Conservation (phyloP, 306 rosid species). For the Carpinus viminea region DNA sequence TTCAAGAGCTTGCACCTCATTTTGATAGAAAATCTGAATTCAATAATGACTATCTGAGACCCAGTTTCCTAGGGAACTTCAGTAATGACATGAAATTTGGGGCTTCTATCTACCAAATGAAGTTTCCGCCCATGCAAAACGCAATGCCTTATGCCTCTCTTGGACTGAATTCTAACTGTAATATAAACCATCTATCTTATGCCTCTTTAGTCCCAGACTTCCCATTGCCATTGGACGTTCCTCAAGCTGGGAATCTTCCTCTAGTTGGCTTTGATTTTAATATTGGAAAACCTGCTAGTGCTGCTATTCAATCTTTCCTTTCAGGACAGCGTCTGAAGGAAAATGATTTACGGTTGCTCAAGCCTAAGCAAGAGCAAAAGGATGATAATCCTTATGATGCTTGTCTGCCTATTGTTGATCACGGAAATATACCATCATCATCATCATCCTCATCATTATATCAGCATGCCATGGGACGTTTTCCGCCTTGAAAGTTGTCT, state of each 20-base stretch:
- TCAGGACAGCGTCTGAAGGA: constrained; percentile 62
- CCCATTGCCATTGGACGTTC: constrained; percentile 57
- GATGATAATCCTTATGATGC: constrained; percentile 47
- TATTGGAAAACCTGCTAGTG: constrained; percentile 40
- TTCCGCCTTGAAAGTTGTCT: constrained; percentile 33
- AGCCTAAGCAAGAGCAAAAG: constrained; percentile 70
- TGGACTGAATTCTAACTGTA: constrained; percentile 42
- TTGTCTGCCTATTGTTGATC: constrained; percentile 46
- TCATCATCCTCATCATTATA: constrained; percentile 36
- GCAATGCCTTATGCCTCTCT: constrained; percentile 49
- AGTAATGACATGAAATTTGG: constrained; percentile 53
- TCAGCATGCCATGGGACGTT: constrained; percentile 53
- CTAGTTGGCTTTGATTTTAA: constrained; percentile 47
- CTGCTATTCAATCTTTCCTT: constrained; percentile 49
- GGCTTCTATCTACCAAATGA: constrained; percentile 58
- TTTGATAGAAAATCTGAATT: constrained; percentile 72
- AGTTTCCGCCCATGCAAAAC: constrained; percentile 48
- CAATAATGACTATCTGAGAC: constrained; percentile 44
- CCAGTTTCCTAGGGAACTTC: constrained; percentile 53
- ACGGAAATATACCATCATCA: constrained; percentile 40
- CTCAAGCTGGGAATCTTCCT: constrained; percentile 48
- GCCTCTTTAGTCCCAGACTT: constrained; percentile 53
- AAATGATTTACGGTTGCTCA: constrained; percentile 47
- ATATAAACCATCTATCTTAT: constrained; percentile 42
- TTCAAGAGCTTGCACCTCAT: constrained; percentile 48